Conservation (phyloP, 305 asterid genomes). For the Fraxinus nigra region DNA sequence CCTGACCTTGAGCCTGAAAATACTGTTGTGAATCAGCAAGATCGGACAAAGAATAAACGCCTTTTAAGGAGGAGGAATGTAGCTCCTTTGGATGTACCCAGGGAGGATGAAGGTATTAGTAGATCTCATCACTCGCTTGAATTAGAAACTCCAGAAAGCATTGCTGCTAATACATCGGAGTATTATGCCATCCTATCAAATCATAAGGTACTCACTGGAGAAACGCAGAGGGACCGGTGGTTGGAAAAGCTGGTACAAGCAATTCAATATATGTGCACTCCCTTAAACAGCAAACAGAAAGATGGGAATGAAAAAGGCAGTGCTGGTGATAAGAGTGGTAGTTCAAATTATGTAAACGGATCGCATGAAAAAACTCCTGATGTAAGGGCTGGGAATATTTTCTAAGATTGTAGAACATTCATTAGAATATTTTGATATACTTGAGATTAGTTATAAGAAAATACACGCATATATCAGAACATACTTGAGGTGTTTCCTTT, state of each 20-base stretch:
- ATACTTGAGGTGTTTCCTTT: constrained; percentile 6
- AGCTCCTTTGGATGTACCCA: constrained; percentile 65
- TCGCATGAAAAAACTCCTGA: constrained; percentile 34
- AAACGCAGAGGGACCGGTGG: constrained; percentile 70
- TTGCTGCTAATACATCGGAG: constrained; percentile 45
- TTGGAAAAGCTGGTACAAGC: constrained; percentile 74
- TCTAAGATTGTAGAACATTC: not conserved
- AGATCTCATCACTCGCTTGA: constrained; percentile 43
- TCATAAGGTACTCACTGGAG: constrained; percentile 57
- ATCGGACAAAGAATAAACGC: constrained; percentile 52
- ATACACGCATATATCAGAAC: not conserved
- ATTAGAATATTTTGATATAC: not conserved
- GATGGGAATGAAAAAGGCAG: constrained; percentile 37
- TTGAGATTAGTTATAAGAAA: not conserved
- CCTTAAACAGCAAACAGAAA: constrained; percentile 33
- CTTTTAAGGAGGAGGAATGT: constrained; percentile 49
- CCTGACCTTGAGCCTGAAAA: constrained; percentile 69
- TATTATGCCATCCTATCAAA: constrained; percentile 41
- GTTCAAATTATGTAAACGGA: constrained; percentile 28
- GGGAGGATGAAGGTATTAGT: constrained; percentile 53
- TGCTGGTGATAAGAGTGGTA: constrained; percentile 24
- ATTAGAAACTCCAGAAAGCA: constrained; percentile 68
- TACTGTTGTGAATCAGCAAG: constrained; percentile 46
- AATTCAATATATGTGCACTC: constrained; percentile 47
- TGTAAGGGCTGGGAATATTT: constrained; percentile 19